Evolutionary conservation across 352 stramenopile species (phyloP).

Genomic region (Aphanomyces stellatus): DNA sequence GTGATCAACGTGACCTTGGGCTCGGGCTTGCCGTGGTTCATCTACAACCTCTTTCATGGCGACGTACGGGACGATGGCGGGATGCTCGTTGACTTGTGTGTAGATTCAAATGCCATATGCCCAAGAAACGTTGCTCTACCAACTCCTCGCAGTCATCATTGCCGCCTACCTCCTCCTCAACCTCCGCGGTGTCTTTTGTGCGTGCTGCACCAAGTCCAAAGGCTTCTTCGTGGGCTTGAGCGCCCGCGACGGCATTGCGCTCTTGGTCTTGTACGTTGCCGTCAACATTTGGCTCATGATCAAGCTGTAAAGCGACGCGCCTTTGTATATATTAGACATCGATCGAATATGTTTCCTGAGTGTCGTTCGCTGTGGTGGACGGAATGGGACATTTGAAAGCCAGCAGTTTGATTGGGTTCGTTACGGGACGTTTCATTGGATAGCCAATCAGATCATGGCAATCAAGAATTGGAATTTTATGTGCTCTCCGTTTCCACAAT

Average conservation of each 20-base stretch:
- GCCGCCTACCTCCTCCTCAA: constrained; percentile 17
- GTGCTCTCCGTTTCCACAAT: too few species aligned
- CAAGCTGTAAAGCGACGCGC: neutral
- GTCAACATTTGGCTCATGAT: constrained; percentile 10
- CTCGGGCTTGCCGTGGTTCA: constrained; percentile 61
- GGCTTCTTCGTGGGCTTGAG: constrained; percentile 19
- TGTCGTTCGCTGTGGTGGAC: too few species aligned
- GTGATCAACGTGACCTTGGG: constrained; percentile 81
- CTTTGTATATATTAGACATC: neutral
- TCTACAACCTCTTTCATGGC: constrained; percentile 66
- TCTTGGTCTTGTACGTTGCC: constrained; percentile 10
- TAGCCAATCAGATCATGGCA: too few species aligned
- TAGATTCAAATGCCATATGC: constrained; percentile 15
- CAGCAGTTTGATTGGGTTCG: too few species aligned
- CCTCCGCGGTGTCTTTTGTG: constrained; percentile 15
- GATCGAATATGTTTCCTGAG: neutral
- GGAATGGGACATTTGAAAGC: too few species aligned
- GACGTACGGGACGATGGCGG: neutral
- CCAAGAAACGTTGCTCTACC: constrained; percentile 9
- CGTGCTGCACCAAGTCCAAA: constrained; percentile 19
- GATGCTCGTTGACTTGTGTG: neutral
- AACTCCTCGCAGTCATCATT: constrained; percentile 13
- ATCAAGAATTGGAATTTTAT: too few species aligned
- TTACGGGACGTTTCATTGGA: too few species aligned
- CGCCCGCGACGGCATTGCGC: constrained; percentile 15